Conservation (phyloP, 2,329 filamentous ascomycete species). For the Pseudocercospora ulei region DNA sequence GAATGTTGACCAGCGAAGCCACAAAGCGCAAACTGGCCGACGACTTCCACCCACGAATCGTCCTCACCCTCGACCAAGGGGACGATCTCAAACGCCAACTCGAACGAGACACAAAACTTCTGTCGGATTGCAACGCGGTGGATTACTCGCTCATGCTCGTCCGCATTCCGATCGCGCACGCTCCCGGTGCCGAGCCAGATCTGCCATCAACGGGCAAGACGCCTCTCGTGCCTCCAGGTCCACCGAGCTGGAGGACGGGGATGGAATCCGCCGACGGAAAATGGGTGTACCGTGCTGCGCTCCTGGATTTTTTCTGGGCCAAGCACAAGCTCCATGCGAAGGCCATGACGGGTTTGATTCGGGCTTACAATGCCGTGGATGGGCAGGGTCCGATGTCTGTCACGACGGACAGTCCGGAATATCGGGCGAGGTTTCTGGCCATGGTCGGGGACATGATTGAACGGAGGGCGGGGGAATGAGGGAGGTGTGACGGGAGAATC, state of each 20-base stretch:
- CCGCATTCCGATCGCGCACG: slow-evolving; percentile 40
- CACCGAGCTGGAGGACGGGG: slow-evolving; percentile 51
- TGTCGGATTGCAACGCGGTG: slow-evolving; percentile 55
- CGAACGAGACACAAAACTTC: slow-evolving; percentile 53
- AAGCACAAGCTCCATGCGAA: slow-evolving; percentile 59
- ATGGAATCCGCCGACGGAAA: slow-evolving; percentile 52
- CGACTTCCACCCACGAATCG: slow-evolving; percentile 56
- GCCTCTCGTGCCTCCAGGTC: slow-evolving; percentile 28
- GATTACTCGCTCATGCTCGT: slow-evolving; percentile 69
- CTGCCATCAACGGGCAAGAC: slow-evolving; percentile 18
- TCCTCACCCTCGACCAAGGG: slow-evolving; percentile 48
- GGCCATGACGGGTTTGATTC: slow-evolving; percentile 55
- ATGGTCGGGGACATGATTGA: slow-evolving; percentile 45
- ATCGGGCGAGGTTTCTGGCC: slow-evolving; percentile 48
- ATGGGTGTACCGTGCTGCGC: slow-evolving; percentile 56
- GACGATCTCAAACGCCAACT: slow-evolving; percentile 49
- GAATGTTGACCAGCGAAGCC: slow-evolving; percentile 52
- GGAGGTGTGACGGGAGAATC: too few relatives aligned
- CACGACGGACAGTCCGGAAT: slow-evolving; percentile 59
- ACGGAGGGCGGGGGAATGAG: not conserved
- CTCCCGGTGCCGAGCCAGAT: slow-evolving; percentile 7
- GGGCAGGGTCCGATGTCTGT: slow-evolving; percentile 64
- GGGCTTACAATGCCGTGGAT: slow-evolving; percentile 48
- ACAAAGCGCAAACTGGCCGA: slow-evolving; percentile 59
- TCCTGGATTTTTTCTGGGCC: slow-evolving; percentile 71